Percentiles rank a stretch among this genome's conserved stretches.
Conservation (phyloP, 2,329 filamentous ascomycete genomes). For the Aspergillus jensenii region DNA sequence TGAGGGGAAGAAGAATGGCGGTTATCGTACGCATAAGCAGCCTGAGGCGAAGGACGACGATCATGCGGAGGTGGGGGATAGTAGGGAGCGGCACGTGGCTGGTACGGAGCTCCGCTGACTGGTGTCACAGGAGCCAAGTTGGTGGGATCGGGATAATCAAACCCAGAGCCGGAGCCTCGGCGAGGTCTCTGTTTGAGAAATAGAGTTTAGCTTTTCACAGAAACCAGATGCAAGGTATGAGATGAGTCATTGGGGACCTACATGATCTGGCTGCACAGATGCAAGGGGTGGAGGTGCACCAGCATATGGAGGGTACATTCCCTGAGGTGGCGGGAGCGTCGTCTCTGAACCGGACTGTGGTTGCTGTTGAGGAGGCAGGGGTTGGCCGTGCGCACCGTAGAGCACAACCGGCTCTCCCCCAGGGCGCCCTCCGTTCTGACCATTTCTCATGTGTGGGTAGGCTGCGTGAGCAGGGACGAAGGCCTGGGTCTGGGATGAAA, state of each 20-base stretch:
- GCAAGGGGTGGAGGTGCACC: slow-evolving; percentile 37
- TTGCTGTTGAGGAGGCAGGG: slow-evolving; percentile 46
- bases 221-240: neutral
- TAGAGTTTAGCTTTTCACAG: slow-evolving; percentile 12
- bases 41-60: slow-evolving; percentile 47
- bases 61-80: slow-evolving; percentile 39
- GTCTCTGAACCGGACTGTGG: slow-evolving; percentile 33
- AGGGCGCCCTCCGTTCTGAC: slow-evolving; percentile 30
- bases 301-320: slow-evolving; percentile 42
- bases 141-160: slow-evolving; percentile 48
- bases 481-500: slow-evolving; percentile 71
- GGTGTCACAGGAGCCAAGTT: slow-evolving; percentile 49
- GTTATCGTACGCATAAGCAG: slow-evolving; percentile 43
- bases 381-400: slow-evolving; percentile 53
- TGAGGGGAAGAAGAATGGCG: slow-evolving; percentile 46
- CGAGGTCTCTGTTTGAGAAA: slow-evolving; percentile 36
- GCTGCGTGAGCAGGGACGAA: slow-evolving; percentile 72
- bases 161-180: slow-evolving; percentile 45
- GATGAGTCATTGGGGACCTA: slow-evolving; percentile 38
- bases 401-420: slow-evolving; percentile 41
- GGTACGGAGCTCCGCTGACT: slow-evolving; percentile 44
- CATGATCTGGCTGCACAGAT: slow-evolving; percentile 45
- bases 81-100: slow-evolving; percentile 40
- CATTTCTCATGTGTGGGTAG: slow-evolving; percentile 55
- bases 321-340: slow-evolving; percentile 41